Evolutionary conservation across 148 eudicot genomes (phyloP).

Genomic region (Nepenthes mirabilis): DNA sequence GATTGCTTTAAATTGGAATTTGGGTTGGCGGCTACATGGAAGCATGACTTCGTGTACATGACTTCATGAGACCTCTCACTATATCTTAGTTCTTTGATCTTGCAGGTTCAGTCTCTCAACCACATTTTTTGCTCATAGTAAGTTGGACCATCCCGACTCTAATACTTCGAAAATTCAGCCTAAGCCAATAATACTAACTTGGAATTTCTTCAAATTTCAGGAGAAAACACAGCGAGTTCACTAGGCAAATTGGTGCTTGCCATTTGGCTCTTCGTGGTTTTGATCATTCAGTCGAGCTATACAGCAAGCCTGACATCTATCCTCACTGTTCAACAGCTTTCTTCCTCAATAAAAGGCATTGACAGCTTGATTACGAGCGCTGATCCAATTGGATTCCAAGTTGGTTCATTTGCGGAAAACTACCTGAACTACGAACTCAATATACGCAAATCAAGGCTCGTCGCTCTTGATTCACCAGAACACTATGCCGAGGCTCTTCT

Average conservation of each 20-base stretch:
- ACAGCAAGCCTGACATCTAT: constrained; percentile 85
- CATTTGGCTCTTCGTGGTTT: constrained; percentile 80
- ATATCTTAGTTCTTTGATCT: background rate
- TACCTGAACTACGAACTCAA: constrained; percentile 55
- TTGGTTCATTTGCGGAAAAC: constrained; percentile 68
- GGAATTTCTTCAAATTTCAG: constrained; percentile 15
- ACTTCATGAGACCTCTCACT: background rate
- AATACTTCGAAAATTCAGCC: background rate
- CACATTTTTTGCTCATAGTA: constrained; percentile 63
- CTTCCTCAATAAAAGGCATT: constrained; percentile 58
- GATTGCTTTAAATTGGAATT: too few relatives aligned
- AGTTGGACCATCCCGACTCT: constrained; percentile 14
- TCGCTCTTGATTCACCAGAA: constrained; percentile 56
- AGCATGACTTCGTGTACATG: too few relatives aligned
- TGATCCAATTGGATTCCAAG: constrained; percentile 52
- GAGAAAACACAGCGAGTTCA: constrained; percentile 83
- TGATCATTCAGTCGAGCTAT: constrained; percentile 75
- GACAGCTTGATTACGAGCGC: constrained; percentile 44
- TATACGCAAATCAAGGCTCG: constrained; percentile 53
- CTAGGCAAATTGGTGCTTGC: constrained; percentile 67
- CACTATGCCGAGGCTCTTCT: constrained; percentile 52
- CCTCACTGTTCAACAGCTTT: constrained; percentile 71
- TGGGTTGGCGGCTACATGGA: too few relatives aligned
- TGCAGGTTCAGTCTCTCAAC: constrained; percentile 88
- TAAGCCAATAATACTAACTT: background rate